Conservation (phyloP, 2,329 filamentous ascomycete genomes). For the Chaetomium olivaceum region DNA sequence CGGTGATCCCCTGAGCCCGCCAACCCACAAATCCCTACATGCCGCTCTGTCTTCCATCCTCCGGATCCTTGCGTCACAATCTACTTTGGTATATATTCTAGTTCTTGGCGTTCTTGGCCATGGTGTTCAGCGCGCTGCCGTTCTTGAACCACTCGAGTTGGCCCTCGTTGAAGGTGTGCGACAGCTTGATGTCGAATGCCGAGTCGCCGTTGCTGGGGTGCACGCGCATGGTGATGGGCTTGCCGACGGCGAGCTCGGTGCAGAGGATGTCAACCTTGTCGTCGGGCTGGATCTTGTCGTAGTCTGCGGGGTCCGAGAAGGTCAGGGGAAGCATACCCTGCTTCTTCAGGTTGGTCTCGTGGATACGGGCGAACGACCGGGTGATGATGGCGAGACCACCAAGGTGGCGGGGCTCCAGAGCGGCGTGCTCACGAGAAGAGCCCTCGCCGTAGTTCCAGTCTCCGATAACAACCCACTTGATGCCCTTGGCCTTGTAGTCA, state of each 20-base stretch:
- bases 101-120: slow-evolving; percentile 68
- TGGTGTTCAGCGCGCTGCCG: slow-evolving; percentile 95
- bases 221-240: slow-evolving; percentile 88
- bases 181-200: slow-evolving; percentile 78
- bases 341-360: slow-evolving; percentile 99
- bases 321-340: slow-evolving; percentile 99
- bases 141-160: slow-evolving; percentile 99
- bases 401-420: slow-evolving; percentile 94
- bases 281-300: slow-evolving; percentile 92
- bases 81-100: slow-evolving; percentile 30
- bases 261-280: slow-evolving; percentile 87
- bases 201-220: slow-evolving; percentile 82
- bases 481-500: slow-evolving; percentile 97
- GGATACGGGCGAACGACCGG: slow-evolving; percentile 95
- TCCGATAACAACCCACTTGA: slow-evolving; percentile 96
- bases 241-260: slow-evolving; percentile 87
- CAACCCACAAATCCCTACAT: slow-evolving; percentile 24
- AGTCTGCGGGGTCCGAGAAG: slow-evolving; percentile 91
- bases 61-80: slow-evolving; percentile 25
- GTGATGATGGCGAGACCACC: slow-evolving; percentile 97
- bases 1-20: slow-evolving; percentile 30
- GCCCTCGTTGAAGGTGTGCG: slow-evolving; percentile 96
- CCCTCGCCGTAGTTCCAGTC: slow-evolving; percentile 99
- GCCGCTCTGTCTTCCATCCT: slow-evolving; percentile 9
- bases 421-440: slow-evolving; percentile 95